These are phyloP conservation scores for Stachybotrys elegans DNA, from an alignment of 2,329 filamentous ascomycete genomes.

Conservation along the genomic window DNA sequence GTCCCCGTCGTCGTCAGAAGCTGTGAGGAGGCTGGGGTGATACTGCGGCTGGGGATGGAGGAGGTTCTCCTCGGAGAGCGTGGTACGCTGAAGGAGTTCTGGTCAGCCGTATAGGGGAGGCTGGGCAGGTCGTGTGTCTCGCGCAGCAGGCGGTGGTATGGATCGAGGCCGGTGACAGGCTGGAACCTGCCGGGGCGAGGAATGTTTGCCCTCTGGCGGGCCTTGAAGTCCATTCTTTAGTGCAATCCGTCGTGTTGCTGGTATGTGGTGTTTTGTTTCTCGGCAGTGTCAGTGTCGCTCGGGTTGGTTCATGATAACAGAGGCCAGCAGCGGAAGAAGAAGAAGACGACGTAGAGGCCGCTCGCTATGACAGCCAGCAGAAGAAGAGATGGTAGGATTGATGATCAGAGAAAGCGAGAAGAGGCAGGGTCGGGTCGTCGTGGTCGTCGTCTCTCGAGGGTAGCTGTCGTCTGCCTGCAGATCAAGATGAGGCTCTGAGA, in stretches of 20 bases:
- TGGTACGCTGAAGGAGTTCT: conserved; percentile 17
- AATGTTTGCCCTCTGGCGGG: conserved; percentile 12
- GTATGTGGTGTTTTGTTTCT: no score
- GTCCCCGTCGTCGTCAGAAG: not conserved
- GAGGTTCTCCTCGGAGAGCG: conserved; percentile 6
- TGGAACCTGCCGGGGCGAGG: conserved; percentile 14
- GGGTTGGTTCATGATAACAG: no score
- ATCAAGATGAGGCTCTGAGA: not conserved
- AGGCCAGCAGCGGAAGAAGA: no score
- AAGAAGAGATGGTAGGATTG: no score
- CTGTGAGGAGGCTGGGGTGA: no score
- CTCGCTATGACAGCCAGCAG: no score
- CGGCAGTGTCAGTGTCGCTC: no score
- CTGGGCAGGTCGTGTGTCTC: conserved; percentile 14
- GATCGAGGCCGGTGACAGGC: conserved; percentile 13
- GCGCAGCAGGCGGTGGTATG: conserved; percentile 20
- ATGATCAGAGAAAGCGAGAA: no score
- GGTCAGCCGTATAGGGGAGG: conserved; percentile 9
- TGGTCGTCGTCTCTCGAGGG: no score
- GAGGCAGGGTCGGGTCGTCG: no score
- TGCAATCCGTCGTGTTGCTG: no score
- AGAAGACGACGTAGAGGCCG: no score
- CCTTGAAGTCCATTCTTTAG: conserved; percentile 17
- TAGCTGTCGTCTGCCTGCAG: not conserved
- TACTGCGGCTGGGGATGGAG: conserved; percentile 4